Base-by-base conservation (phyloP, 257 asterid species). In the Jacaranda mimosifolia region DNA sequence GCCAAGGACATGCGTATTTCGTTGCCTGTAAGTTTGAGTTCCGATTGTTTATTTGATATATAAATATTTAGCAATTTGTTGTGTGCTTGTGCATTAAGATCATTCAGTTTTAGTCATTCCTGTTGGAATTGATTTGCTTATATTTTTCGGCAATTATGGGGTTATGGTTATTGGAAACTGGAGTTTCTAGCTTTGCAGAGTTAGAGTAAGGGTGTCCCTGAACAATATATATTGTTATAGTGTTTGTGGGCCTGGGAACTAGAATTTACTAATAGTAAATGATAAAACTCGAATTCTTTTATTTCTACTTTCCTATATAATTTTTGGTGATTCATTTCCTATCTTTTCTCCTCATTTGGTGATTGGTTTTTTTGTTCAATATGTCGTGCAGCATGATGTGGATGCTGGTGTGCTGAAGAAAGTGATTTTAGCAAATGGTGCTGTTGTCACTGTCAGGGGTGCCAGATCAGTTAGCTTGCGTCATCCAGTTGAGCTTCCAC, bases 401-500 rank as follows among this genome's bases (percentile, higher is more conserved):
- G 87, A 84, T 81, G 87, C 83, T 49, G 74, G 79, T 66, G 45
- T 60, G 26, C 80, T 96, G 84, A 93, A 89, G 86, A 91, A 95
- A 82, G 98, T 95, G 55, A 86, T 93, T 56, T 73, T 96, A 81
- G 97, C 96, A 12, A 98, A 96, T 48, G 99, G 98, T 6, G 97
- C 98, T 3, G 97, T 91, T 39, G 97, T 96, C 79, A 96, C 98
- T 0, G 92, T 96, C 4, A 96, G 90, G 87, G 98, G 99, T 76
- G 99, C 99, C 57, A 84, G 97, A 80, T 96, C 98, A 38, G 98
- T 96, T n/a, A 90, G 97, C 88, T 64, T 96, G 39, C 96, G 97
- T 4, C 96, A 91, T 60, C 95, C 99, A 9, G 68, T 96, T 39
- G 94, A 91, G 84, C 91, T 96, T 43, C 96, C 98, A 3, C 96